Conservation (phyloP, 306 rosid species). For the Corylus avellana region DNA sequence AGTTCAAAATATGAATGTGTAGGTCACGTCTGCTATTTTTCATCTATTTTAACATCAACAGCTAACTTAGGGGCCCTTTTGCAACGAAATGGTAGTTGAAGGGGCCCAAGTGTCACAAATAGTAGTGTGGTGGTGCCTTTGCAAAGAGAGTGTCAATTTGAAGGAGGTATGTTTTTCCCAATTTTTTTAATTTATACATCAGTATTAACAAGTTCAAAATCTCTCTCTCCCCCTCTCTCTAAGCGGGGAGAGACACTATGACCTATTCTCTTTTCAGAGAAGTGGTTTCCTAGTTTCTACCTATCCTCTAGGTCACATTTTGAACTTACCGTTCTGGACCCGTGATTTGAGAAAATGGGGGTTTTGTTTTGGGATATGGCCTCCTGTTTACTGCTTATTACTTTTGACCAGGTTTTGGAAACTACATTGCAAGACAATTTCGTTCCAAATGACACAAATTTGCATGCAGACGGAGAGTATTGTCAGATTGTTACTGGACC, state of each 20-base stretch:
- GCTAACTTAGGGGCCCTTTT: too few relatives aligned
- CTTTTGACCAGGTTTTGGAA: constrained; percentile 73
- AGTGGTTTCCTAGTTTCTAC: not conserved
- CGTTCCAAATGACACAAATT: constrained; percentile 86
- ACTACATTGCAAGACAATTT: constrained; percentile 72
- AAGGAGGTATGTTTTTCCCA: too few relatives aligned
- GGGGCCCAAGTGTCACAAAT: too few relatives aligned
- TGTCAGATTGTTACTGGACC: constrained; percentile 98
- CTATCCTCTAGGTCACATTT: not conserved
- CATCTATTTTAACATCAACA: too few relatives aligned
- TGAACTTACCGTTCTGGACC: not conserved
- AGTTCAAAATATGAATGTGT: too few relatives aligned
- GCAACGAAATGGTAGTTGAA: too few relatives aligned
- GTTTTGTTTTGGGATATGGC: not conserved
- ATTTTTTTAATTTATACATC: not conserved
- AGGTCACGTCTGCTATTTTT: too few relatives aligned
- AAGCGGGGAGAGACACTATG: not conserved
- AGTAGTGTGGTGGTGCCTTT: too few relatives aligned
- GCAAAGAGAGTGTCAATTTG: too few relatives aligned
- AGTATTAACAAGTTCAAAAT: not conserved
- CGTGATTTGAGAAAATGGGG: not conserved
- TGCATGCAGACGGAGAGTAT: constrained; percentile 64
- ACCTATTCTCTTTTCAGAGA: not conserved
- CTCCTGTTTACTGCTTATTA: constrained; percentile 31
- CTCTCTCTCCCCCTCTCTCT: not conserved